A percentile compares a stretch with the other conserved stretches of the same genome.
Evolutionary conservation across 225 moss, liverwort and hornwort species (phyloP).

Genomic region (Neckera pumila): DNA sequence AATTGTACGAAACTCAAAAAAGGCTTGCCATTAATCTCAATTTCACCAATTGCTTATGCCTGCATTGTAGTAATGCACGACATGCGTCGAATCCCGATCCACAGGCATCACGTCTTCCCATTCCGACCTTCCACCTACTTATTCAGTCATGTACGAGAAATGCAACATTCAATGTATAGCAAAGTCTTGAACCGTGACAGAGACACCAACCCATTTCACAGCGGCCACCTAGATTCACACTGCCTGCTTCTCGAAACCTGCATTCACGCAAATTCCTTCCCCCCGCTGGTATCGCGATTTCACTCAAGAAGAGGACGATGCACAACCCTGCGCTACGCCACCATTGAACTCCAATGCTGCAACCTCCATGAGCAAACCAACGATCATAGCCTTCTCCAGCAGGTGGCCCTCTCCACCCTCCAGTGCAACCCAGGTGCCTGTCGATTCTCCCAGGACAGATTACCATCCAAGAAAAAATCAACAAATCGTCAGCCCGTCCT

Average conservation of each 20-base stretch:
- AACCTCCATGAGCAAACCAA: neutral
- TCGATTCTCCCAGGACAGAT: neutral
- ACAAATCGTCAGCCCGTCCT: neutral
- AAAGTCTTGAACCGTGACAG: neutral
- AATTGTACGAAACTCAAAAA: neutral
- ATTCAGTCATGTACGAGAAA: neutral
- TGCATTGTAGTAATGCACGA: neutral
- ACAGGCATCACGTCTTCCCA: neutral
- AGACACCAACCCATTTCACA: neutral
- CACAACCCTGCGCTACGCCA: neutral
- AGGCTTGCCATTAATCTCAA: neutral
- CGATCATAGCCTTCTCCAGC: neutral
- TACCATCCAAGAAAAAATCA: neutral
- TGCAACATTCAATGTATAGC: neutral
- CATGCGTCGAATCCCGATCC: neutral
- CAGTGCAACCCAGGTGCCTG: neutral
- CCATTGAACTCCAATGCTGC: conserved; percentile 1
- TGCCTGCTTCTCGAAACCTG: neutral
- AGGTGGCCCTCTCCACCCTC: neutral
- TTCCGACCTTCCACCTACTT: neutral
- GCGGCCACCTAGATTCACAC: neutral
- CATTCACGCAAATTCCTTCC: neutral
- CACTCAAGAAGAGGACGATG: neutral
- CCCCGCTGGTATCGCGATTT: neutral
- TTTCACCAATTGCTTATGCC: conserved; percentile 2